These are phyloP conservation scores for Apiotrichum brassicae DNA, from an alignment of 1,284 basidiomycete genomes.

Conservation along the genomic window DNA sequence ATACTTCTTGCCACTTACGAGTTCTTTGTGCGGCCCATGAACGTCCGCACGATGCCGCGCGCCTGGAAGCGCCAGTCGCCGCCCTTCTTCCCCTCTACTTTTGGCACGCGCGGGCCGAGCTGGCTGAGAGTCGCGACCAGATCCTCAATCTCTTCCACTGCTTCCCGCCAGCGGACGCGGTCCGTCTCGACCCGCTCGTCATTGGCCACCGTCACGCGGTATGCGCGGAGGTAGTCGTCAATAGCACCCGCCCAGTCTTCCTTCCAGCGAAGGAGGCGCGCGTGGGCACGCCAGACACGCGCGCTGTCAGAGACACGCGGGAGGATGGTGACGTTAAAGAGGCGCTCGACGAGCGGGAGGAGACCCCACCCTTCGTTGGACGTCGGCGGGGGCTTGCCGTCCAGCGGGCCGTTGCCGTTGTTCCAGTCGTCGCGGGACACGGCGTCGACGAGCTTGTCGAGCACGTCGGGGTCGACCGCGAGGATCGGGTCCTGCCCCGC, in stretches of 20 bases:
- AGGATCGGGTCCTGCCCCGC: conserved; percentile 58
- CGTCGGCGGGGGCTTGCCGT: conserved; percentile 30
- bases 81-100: conserved; percentile 48
- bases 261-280: conserved; percentile 68
- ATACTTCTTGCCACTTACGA: conserved; percentile 41
- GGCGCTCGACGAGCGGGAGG: conserved; percentile 55
- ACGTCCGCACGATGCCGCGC: conserved; percentile 77
- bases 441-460: conserved; percentile 79
- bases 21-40: conserved; percentile 61
- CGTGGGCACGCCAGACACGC: conserved; percentile 72
- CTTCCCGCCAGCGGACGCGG: conserved; percentile 61
- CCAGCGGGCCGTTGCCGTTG: conserved; percentile 36
- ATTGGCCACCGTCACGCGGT: conserved; percentile 65
- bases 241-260: conserved; percentile 66
- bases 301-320: conserved; percentile 64
- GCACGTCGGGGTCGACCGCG: conserved; percentile 72
- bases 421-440: conserved; percentile 58
- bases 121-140: conserved; percentile 75
- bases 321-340: conserved; percentile 72
- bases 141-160: conserved; percentile 69
- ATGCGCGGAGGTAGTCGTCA: conserved; percentile 74
- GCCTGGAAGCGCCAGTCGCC: conserved; percentile 75
- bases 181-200: conserved; percentile 61
- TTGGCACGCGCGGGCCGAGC: conserved; percentile 61
- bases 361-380: conserved; percentile 65